A percentile compares a stretch with the other conserved stretches of the same genome.
Conservation (phyloP, 2,329 filamentous ascomycete genomes). For the Chrysoporthe austroafricana region DNA sequence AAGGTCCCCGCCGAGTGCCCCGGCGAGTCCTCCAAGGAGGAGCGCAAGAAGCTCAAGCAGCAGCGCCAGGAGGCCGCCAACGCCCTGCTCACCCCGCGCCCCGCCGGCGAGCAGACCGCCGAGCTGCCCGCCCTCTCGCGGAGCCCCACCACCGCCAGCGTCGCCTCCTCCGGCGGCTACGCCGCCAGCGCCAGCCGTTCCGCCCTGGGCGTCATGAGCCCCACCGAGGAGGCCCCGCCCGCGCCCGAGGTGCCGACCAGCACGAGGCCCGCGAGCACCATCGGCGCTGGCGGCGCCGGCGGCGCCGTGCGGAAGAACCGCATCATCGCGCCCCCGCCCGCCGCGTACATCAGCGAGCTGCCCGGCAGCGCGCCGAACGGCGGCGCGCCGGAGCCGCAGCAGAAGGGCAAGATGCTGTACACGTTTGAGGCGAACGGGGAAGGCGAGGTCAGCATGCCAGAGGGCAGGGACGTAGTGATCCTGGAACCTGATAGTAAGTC, state of each 20-base stretch:
- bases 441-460: conserved; percentile 79
- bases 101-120: conserved; percentile 50
- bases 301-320: conserved; percentile 62
- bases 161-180: conserved; percentile 86
- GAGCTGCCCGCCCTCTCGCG: conserved; percentile 73
- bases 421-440: conserved; percentile 78
- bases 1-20: conserved; percentile 97
- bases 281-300: conserved; percentile 35
- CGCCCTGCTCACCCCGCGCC: conserved; percentile 53
- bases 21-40: conserved; percentile 90
- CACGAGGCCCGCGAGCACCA: conserved; percentile 40
- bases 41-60: conserved; percentile 89
- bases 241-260: conserved; percentile 47
- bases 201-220: conserved; percentile 64
- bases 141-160: conserved; percentile 86
- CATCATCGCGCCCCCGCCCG: conserved; percentile 84
- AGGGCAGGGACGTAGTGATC: conserved; percentile 77
- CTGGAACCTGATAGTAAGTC: conserved; percentile 85
- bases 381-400: conserved; percentile 43
- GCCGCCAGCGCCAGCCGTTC: conserved; percentile 78
- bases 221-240: conserved; percentile 55
- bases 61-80: conserved; percentile 82
- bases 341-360: conserved; percentile 74
- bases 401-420: conserved; percentile 86
- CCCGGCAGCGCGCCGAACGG: conserved; percentile 57